Base-by-base conservation (phyloP, 305 asterid species). In the Fraxinus latifolia region DNA sequence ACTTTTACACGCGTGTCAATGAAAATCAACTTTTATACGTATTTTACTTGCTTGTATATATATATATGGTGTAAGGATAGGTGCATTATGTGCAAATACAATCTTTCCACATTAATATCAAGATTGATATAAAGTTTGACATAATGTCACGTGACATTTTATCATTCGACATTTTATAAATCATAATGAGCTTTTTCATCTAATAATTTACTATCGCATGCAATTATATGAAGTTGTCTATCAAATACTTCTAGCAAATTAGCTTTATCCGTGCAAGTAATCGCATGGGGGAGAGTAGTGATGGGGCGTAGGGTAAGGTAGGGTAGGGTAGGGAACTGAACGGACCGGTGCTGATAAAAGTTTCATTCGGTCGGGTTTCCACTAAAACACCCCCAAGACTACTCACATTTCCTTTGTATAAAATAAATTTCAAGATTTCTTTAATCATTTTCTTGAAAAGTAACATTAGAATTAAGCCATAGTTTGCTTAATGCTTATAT, bases 311-410 rank as follows among this genome's bases (percentile, higher is more conserved):
- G 81, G 83, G 14, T 17, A 77, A 19, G 68, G 62, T n/a, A 23
- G 74, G 50, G 74, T 74, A 37, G 44, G 37, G 39, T 79, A 76
- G 84, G 79, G 79, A 82, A 83, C 79, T 70, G 71, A 82, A 86
- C 80, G 82, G 82, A 85, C 50, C 83, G 80, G 78, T 77, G 84
- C 84, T 76, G 76, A 82, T 39, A 86, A 80, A 91, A 86, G 90
- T 81, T 81, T 81, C 78, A 73, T 86, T 62, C 74, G 89, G 89
- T 87, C 89, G 86, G 90, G 90, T 87, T 88, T 83, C 87, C 86
- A 84, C 85, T 71, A 70, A 67, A 53, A 27, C 70, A 74, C 81
- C 78, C 77, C 17, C 76, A 72, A 11, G 36, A 62, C 9, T 17
- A 47, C 71, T 81, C 33, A 67, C 82, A 82, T 88, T 87, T 88